A percentile compares a stretch with the other conserved stretches of the same genome.
phyloP scores from a whole-genome alignment of 2,329 filamentous ascomycete species.

The Cordyceps farinosa region DNA sequence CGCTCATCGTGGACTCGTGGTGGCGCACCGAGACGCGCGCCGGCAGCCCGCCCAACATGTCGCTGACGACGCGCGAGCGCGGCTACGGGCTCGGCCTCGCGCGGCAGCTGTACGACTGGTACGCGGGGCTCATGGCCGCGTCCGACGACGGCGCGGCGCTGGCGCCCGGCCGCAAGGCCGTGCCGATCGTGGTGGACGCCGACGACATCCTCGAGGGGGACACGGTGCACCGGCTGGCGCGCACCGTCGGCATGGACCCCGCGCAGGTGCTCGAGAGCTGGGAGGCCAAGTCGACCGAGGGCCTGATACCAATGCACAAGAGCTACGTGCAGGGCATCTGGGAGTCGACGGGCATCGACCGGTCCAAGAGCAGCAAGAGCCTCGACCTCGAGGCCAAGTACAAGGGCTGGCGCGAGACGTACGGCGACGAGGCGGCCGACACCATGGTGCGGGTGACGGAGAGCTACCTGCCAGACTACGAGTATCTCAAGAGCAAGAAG shows the following conservation, averaged over 20 bases:
- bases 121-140: background rate
- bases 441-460: background rate
- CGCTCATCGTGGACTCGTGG: conserved; percentile 17
- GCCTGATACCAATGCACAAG: background rate
- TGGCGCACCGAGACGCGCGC: conserved; percentile 12
- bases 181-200: conserved; percentile 15
- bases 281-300: conserved; percentile 9
- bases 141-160: background rate
- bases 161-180: background rate
- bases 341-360: conserved; percentile 16
- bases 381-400: conserved; percentile 3
- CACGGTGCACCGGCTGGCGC: conserved; percentile 2
- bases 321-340: conserved; percentile 13
- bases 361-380: conserved; percentile 10
- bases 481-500: conserved; percentile 13
- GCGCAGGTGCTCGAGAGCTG: conserved; percentile 9
- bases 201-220: conserved; percentile 15
- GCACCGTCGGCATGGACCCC: conserved; percentile 1
- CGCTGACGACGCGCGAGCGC: background rate
- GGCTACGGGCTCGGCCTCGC: background rate
- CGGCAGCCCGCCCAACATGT: conserved; percentile 4
- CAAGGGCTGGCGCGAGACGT: conserved; percentile 8
- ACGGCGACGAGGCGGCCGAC: conserved; percentile 6
- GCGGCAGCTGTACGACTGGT: conserved; percentile 16
- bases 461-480: conserved; percentile 8